Conservation (phyloP, 169 alveolate species). For the Theileria orientalis region DNA sequence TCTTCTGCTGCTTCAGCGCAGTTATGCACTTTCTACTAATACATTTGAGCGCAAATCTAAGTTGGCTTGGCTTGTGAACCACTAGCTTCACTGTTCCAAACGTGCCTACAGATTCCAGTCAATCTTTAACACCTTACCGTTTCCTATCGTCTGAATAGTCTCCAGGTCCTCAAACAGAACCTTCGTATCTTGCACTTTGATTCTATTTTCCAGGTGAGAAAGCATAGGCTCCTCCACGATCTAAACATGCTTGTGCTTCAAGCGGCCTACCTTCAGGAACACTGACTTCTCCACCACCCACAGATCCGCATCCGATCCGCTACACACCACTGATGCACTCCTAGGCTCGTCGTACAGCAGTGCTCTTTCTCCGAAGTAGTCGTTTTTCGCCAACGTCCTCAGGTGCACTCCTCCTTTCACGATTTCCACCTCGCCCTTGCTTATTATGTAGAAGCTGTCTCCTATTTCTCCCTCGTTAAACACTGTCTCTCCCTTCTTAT, state of each 20-base stretch:
- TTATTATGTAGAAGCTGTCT: constrained; percentile 87
- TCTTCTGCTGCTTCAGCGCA: constrained; percentile 81
- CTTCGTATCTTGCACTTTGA: constrained; percentile 86
- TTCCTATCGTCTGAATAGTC: constrained; percentile 80
- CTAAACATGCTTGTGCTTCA: constrained; percentile 1
- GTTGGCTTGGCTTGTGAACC: constrained; percentile 75
- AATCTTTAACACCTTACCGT: constrained; percentile 60
- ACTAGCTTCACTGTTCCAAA: constrained; percentile 90
- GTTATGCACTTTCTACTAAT: constrained; percentile 80
- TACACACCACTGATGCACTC: constrained; percentile 87
- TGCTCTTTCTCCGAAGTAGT: constrained; percentile 95
- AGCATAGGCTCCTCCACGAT: constrained; percentile 84
- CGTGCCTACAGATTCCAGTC: constrained; percentile 65
- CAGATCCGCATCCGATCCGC: constrained; percentile 66
- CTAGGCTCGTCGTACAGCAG: constrained; percentile 88
- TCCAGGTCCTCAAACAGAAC: constrained; percentile 83
- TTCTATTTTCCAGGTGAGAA: constrained; percentile 85
- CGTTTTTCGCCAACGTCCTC: constrained; percentile 86
- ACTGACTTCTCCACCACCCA: constrained; percentile 88
- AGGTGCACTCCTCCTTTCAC: constrained; percentile 76
- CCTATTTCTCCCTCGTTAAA: constrained; percentile 91
- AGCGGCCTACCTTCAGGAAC: constrained; percentile 68
- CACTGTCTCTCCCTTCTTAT: constrained; percentile 84
- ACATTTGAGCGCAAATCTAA: constrained; percentile 88
- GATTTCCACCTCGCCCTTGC: constrained; percentile 89